A percentile compares a stretch with the other conserved stretches of the same genome.
These are phyloP conservation scores for Monosporascus cannonballus DNA, from an alignment of 2,329 filamentous ascomycete species.

Conservation along the genomic window DNA sequence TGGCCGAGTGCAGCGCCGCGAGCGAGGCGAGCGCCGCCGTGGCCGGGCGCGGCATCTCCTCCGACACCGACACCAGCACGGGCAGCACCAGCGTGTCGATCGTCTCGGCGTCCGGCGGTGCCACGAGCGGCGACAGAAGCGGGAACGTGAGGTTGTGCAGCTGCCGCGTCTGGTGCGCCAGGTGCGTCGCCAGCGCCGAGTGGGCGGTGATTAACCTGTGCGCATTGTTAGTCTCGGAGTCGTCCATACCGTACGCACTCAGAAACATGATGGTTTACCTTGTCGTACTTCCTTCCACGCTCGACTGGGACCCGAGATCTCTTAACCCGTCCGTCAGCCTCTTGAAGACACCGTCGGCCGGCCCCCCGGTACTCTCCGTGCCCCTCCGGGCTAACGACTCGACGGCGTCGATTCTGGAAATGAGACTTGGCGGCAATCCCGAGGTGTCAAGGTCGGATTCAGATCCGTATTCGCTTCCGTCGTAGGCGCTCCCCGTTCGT, in stretches of 20 bases:
- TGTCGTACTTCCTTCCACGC: conserved; percentile 65
- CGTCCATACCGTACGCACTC: too few relatives aligned
- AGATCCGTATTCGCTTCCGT: conserved; percentile 69
- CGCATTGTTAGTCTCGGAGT: not conserved
- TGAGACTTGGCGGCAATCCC: conserved; percentile 60
- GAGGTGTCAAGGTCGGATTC: conserved; percentile 64
- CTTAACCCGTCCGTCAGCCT: conserved; percentile 64
- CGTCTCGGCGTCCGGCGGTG: conserved; percentile 55
- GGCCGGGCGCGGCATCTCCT: conserved; percentile 60
- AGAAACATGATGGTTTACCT: conserved; percentile 42
- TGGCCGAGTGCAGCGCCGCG: conserved; percentile 62
- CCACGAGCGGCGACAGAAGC: conserved; percentile 62
- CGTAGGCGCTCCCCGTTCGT: conserved; percentile 54
- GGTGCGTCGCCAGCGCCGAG: conserved; percentile 66
- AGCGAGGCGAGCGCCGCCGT: conserved; percentile 60
- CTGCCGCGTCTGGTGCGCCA: conserved; percentile 68
- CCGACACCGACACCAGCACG: conserved; percentile 56
- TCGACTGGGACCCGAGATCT: conserved; percentile 67
- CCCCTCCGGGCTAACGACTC: conserved; percentile 63
- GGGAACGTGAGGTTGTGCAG: conserved; percentile 68
- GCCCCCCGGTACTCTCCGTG: conserved; percentile 59
- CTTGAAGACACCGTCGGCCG: conserved; percentile 60
- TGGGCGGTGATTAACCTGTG: conserved; percentile 68
- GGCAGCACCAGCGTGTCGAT: conserved; percentile 62
- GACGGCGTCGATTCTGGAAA: conserved; percentile 65